Percentiles rank a stretch among this genome's conserved stretches.
phyloP scores from a whole-genome alignment of 2,329 filamentous ascomycete genomes.

The Aspergillus sp. region DNA sequence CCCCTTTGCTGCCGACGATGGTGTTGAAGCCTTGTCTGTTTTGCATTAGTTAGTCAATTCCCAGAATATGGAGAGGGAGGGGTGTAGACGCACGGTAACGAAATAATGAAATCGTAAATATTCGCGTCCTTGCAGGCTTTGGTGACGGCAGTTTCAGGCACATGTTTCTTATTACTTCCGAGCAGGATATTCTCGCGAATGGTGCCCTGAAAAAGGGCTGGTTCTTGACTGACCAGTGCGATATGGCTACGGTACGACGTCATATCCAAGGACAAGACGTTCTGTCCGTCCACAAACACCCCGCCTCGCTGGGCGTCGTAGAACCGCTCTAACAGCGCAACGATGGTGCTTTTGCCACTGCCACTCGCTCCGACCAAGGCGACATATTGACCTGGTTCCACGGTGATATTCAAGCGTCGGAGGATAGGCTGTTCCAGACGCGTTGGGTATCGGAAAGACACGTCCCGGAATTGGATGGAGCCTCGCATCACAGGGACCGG shows the following conservation, averaged over 20 bases:
- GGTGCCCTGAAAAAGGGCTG: slow-evolving; percentile 66
- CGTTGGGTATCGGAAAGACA: slow-evolving; percentile 36
- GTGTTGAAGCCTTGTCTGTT: slow-evolving; percentile 25
- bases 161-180: slow-evolving; percentile 38
- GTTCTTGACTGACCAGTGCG: slow-evolving; percentile 70
- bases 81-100: slow-evolving; percentile 18
- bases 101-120: slow-evolving; percentile 28
- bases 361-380: slow-evolving; percentile 56
- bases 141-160: slow-evolving; percentile 14
- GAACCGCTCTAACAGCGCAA: slow-evolving; percentile 61
- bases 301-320: slow-evolving; percentile 64
- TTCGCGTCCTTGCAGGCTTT: slow-evolving; percentile 28
- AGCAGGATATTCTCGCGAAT: slow-evolving; percentile 67
- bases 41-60: not conserved
- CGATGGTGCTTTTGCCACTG: slow-evolving; percentile 63
- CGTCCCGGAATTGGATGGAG: slow-evolving; percentile 40
- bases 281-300: slow-evolving; percentile 62
- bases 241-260: slow-evolving; percentile 61
- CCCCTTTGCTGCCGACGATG: slow-evolving; percentile 21
- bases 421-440: slow-evolving; percentile 20
- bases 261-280: slow-evolving; percentile 58
- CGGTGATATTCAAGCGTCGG: slow-evolving; percentile 18
- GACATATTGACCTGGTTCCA: slow-evolving; percentile 49
- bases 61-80: not conserved
- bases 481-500: slow-evolving; percentile 53